These are phyloP conservation scores for Lichtheimia hyalospora DNA, from an alignment of 371 early-diverging fungal genomes.

Conservation along the genomic window DNA sequence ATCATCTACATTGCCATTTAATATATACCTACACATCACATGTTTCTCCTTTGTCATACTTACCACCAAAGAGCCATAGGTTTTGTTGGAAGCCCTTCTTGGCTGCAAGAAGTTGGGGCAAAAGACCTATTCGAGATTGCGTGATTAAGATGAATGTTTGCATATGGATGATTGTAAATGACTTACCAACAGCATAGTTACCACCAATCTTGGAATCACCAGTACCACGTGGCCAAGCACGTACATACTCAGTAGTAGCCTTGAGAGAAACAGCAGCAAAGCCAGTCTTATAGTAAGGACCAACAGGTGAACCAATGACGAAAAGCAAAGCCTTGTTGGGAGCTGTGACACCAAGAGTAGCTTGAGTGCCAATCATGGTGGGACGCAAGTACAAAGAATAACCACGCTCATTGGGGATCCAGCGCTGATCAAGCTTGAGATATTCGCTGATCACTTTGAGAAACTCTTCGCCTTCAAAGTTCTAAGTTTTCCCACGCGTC, in stretches of 20 bases:
- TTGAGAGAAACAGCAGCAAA: constrained; percentile 86
- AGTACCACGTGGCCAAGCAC: constrained; percentile 98
- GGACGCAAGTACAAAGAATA: constrained; percentile 96
- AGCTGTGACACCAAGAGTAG: constrained; percentile 69
- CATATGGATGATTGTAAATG: background rate
- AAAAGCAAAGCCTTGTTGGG: constrained; percentile 81
- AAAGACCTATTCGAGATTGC: constrained; percentile 50
- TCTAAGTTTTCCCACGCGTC: constrained; percentile 24
- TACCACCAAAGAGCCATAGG: constrained; percentile 89
- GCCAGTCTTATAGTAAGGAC: constrained; percentile 95
- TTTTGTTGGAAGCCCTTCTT: constrained; percentile 89
- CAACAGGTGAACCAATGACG: constrained; percentile 93
- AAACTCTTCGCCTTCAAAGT: constrained; percentile 82
- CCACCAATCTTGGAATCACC: constrained; percentile 93
- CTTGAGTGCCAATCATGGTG: constrained; percentile 94
- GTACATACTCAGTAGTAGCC: constrained; percentile 83
- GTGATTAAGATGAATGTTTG: background rate
- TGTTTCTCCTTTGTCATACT: background rate
- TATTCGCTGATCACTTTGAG: constrained; percentile 85
- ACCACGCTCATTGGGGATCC: constrained; percentile 90
- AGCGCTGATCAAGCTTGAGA: constrained; percentile 78
- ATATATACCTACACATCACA: background rate
- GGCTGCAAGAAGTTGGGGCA: constrained; percentile 88
- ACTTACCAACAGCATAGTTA: constrained; percentile 68
- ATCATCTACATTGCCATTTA: constrained; percentile 36